Conservation (phyloP, 805 yeast species). For the Diddensiella transvaalensis region DNA sequence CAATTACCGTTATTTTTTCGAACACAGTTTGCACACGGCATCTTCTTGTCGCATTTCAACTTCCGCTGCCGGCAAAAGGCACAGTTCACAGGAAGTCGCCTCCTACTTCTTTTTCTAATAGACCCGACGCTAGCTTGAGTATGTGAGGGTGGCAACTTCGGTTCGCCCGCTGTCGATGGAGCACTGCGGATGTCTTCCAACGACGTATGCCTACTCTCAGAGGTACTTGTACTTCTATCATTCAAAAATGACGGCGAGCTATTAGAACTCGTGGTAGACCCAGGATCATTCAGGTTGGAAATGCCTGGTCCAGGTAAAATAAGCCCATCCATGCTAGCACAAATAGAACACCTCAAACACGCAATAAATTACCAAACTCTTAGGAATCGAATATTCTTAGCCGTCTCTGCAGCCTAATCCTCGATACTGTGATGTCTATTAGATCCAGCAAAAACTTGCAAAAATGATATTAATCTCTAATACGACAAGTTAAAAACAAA, state of each 20-base stretch:
- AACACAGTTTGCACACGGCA: slow-evolving; percentile 34
- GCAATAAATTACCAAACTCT: too few species aligned
- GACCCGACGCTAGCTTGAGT: slow-evolving; percentile 12
- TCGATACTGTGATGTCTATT: too few species aligned
- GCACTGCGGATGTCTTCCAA: background rate
- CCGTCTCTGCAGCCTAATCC: too few species aligned
- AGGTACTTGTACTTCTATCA: background rate
- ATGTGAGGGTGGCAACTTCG: slow-evolving; percentile 19
- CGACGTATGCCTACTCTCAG: too few species aligned
- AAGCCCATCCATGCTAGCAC: background rate
- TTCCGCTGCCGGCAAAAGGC: slow-evolving; percentile 33
- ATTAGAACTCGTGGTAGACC: background rate
- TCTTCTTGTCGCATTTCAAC: slow-evolving; percentile 32
- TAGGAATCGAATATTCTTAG: too few species aligned
- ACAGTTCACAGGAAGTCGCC: slow-evolving; percentile 32
- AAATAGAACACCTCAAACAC: too few species aligned
- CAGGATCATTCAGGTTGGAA: background rate
- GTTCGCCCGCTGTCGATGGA: background rate
- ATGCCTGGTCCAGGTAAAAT: background rate
- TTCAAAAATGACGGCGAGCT: background rate
- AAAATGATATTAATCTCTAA: too few species aligned
- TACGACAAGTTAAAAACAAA: too few species aligned
- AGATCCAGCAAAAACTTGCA: too few species aligned
- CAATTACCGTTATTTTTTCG: slow-evolving; percentile 22
- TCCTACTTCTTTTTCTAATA: slow-evolving; percentile 26